Conservation (phyloP, 169 alveolate species). For the Plasmodium blacklocki region DNA sequence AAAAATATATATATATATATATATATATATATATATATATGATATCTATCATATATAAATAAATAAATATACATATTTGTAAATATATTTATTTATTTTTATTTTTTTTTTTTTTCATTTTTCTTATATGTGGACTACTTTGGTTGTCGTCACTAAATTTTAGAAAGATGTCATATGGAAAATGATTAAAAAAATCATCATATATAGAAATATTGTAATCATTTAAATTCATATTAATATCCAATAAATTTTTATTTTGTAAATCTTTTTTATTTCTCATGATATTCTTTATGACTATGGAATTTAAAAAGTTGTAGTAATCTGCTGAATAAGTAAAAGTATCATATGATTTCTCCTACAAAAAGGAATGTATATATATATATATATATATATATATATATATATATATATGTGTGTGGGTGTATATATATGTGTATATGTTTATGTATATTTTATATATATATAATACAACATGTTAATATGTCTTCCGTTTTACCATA, state of each 20-base stretch:
- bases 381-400: conserved; percentile 6
- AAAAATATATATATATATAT: too few species aligned
- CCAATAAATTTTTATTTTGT: conserved; percentile 34
- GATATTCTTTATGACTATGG: conserved; percentile 43
- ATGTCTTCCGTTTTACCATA: conserved; percentile 8
- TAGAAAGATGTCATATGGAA: conserved; percentile 48
- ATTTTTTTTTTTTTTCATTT: too few species aligned
- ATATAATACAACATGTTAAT: too few species aligned
- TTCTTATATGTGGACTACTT: conserved; percentile 22
- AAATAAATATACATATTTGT: neutral
- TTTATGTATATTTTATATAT: neutral
- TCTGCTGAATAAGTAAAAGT: conserved; percentile 24
- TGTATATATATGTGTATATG: neutral
- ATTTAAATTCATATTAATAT: conserved; percentile 18
- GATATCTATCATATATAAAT: too few species aligned
- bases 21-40: too few species aligned
- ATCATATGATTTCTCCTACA: conserved; percentile 54
- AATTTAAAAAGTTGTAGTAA: conserved; percentile 31
- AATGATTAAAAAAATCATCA: conserved; percentile 45
- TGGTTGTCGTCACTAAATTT: conserved; percentile 10
- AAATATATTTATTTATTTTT: too few species aligned
- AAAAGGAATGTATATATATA: neutral
- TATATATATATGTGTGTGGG: neutral
- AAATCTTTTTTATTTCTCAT: conserved; percentile 59
- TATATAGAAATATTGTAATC: conserved; percentile 27